These are phyloP conservation scores for Nicotiana tabacum DNA, from an alignment of 257 asterid genomes.

Conservation along the genomic window DNA sequence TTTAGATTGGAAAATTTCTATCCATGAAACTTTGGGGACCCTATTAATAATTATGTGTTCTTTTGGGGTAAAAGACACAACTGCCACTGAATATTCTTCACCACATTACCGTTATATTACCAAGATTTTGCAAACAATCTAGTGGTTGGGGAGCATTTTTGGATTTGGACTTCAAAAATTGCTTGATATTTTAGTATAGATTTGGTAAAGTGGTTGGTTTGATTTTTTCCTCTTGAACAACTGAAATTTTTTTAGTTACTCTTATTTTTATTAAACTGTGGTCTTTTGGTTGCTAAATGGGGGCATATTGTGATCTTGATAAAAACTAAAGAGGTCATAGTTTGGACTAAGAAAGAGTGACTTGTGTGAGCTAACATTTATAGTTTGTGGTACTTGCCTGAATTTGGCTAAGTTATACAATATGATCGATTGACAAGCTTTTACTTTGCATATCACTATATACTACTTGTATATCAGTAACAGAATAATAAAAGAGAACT, in stretches of 20 bases:
- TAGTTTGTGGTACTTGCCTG: neutral
- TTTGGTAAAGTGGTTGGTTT: neutral
- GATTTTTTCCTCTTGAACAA: neutral
- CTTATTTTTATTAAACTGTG: neutral
- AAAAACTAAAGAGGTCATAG: neutral
- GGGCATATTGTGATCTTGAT: neutral
- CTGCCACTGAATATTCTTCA: neutral
- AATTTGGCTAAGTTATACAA: neutral
- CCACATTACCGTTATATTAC: neutral
- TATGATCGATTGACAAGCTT: neutral
- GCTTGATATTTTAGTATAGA: neutral
- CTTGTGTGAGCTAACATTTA: neutral
- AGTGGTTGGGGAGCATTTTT: neutral
- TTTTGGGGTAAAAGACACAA: neutral
- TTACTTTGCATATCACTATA: neutral
- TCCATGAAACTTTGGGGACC: conserved; percentile 11
- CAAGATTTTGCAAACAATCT: neutral
- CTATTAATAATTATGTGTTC: neutral
- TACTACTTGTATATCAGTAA: neutral
- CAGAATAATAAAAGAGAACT: neutral
- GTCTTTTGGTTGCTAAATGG: neutral
- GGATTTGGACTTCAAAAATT: neutral
- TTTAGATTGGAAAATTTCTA: neutral
- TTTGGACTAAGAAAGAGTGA: neutral
- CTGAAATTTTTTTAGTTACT: neutral